Conservation (phyloP, 1,284 basidiomycete species). For the Ustilago cynodontis region DNA sequence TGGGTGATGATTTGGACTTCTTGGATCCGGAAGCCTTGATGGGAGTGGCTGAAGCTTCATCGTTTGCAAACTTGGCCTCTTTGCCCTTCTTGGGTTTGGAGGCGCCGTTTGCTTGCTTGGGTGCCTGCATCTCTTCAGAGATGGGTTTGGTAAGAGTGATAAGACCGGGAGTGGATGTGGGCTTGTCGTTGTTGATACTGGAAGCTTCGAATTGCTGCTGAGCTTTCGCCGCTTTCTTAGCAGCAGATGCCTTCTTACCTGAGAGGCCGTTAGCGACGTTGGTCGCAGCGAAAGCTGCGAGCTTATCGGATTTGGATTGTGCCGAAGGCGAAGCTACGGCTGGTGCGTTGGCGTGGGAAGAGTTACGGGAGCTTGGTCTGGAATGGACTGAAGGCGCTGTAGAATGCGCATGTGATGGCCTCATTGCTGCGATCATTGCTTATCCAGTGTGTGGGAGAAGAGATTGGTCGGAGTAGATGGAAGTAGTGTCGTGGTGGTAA, state of each 20-base stretch:
- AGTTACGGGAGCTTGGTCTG: conserved; percentile 50
- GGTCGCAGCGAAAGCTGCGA: conserved; percentile 30
- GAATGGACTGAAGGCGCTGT: conserved; percentile 49
- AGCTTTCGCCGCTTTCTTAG: conserved; percentile 37
- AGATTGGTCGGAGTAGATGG: not conserved
- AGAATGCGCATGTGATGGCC: conserved; percentile 47
- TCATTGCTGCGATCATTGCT: conserved; percentile 63
- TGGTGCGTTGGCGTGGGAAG: conserved; percentile 28
- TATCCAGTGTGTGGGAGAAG: not conserved
- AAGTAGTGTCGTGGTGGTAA: not conserved
- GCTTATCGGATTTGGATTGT: conserved; percentile 36
- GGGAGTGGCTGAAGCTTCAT: conserved; percentile 33
- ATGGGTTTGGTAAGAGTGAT: conserved; percentile 56
- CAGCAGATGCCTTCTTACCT: conserved; percentile 46
- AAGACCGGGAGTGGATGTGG: conserved; percentile 44
- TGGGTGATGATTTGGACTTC: conserved; percentile 40
- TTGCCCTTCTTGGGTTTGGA: conserved; percentile 45
- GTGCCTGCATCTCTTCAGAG: conserved; percentile 38
- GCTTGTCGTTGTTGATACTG: conserved; percentile 8
- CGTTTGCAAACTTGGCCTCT: conserved; percentile 37
- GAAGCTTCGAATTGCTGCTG: conserved; percentile 20
- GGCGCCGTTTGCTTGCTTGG: conserved; percentile 21
- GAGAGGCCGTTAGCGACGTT: conserved; percentile 33
- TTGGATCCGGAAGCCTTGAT: conserved; percentile 37
- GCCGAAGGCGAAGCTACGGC: conserved; percentile 43